Evolutionary conservation across 192 early-diverging fungal genomes (phyloP).

Genomic region (Anaeromyces robustus): DNA sequence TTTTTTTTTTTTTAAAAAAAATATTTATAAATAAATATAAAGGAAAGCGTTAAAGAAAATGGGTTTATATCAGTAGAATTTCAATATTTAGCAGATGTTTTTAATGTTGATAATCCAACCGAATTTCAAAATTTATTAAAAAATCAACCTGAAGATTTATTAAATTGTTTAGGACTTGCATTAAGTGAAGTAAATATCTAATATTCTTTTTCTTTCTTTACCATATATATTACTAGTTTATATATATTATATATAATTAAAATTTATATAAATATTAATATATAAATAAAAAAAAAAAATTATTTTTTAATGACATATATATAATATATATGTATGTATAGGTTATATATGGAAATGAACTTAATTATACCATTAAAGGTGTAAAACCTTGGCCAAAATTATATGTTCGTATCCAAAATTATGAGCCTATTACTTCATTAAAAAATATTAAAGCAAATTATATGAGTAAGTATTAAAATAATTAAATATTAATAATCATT

Average conservation of each 20-base stretch:
- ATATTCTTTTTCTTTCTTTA: too few species aligned
- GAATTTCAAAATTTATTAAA: neutral
- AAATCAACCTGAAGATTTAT: neutral
- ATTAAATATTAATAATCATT: too few species aligned
- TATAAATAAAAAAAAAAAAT: too few species aligned
- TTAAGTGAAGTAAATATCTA: neutral
- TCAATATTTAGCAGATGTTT: neutral
- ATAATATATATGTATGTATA: too few species aligned
- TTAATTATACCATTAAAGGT: neutral
- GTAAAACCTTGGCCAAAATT: neutral
- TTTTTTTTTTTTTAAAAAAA: too few species aligned
- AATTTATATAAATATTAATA: too few species aligned
- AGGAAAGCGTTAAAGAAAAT: neutral
- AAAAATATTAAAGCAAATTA: conserved; percentile 59
- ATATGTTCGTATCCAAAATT: conserved; percentile 24
- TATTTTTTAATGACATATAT: too few species aligned
- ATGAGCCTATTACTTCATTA: conserved; percentile 35
- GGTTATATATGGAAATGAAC: neutral
- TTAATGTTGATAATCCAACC: neutral
- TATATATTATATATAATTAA: too few species aligned
- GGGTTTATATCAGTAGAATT: neutral
- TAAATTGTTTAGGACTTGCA: neutral
- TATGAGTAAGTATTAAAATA: conserved; percentile 38
- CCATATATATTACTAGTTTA: too few species aligned
- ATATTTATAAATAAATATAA: neutral